Evolutionary conservation across 371 early-diverging fungal species (phyloP), one percentile per base, ranked within the genome.

Genomic region (Syncephalastrum racemosum): DNA sequence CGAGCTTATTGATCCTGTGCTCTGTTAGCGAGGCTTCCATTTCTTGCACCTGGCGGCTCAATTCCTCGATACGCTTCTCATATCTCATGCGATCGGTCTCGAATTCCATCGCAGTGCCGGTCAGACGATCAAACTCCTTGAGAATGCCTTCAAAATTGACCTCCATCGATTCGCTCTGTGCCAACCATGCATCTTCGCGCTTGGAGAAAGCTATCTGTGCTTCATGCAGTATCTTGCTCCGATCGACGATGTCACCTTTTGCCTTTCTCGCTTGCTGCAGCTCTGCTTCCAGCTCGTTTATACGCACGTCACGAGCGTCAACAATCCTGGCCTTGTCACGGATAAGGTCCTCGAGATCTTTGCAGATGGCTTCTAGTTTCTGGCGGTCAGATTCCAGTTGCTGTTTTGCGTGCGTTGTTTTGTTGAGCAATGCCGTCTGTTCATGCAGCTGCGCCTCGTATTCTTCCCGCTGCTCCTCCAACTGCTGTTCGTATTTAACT

Each of bases 101-200:
- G 48, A 83, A 83, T 42, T 81, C 82, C 64, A 79, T 66, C 6
- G 81, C 80, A 19, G 82, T 67, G 1, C 69, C 65, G 14, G 84
- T 80, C 56, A 83, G 59, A 14, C 82, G 71, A 58, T 83, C 84
- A 61, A 77, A 83, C 57, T 83, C 84, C 49, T 71, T 75, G 22
- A 79, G 55, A 14, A 82, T 74, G 3, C 81, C 83, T 58, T 80
- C 83, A 56, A 73, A 75, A 41, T 80, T 75, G n/a, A 73, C 62
- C 53, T 82, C 77, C 67, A 79, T 72, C 0, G 64, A 56, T 13
- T 69, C 59, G 31, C 71, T 74, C 55, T 76, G 71, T 10, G 66
- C 66, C 23, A 76, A 66, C 71, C 77, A 70, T 1, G 67, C 75
- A 8, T 67, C 58, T 58, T 79, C 80, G 13, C 70, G 66, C 16